Conservation (phyloP, 192 early-diverging fungal species). For the Backusella parvicylindrica region DNA sequence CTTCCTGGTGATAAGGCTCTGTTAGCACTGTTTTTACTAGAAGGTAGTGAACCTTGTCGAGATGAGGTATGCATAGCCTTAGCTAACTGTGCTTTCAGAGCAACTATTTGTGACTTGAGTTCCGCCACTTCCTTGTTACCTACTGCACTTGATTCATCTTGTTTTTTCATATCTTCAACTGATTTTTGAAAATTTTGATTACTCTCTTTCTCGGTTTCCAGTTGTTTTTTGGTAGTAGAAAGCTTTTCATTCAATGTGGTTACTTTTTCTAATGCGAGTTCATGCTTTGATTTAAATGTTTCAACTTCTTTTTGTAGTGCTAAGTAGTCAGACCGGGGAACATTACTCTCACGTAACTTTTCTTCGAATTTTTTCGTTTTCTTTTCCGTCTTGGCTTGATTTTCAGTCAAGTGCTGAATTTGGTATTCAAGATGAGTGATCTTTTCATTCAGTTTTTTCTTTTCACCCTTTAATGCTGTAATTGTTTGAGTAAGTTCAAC, state of each 20-base stretch:
- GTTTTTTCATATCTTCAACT: conserved; percentile 46
- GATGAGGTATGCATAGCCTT: conserved; percentile 51
- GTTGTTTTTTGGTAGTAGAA: conserved; percentile 49
- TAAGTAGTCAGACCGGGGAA: conserved; percentile 46
- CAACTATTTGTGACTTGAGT: conserved; percentile 73
- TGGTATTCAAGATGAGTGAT: conserved; percentile 62
- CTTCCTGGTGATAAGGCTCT: background rate
- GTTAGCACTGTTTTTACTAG: background rate
- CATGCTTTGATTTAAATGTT: conserved; percentile 55
- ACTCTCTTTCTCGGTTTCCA: conserved; percentile 59
- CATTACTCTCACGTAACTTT: conserved; percentile 44
- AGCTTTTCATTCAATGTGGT: conserved; percentile 60
- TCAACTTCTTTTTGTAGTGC: conserved; percentile 55
- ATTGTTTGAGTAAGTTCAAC: conserved; percentile 88
- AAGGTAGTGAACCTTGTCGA: conserved; percentile 17
- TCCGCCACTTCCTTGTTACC: conserved; percentile 55
- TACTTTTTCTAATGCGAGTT: conserved; percentile 51
- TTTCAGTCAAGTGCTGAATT: conserved; percentile 64
- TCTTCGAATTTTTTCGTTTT: conserved; percentile 48
- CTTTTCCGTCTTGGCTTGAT: conserved; percentile 62
- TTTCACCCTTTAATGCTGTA: conserved; percentile 65
- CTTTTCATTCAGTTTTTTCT: conserved; percentile 56
- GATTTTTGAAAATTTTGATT: conserved; percentile 51
- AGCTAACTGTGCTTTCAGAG: conserved; percentile 70
- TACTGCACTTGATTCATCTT: conserved; percentile 38